A percentile compares a stretch with the other conserved stretches of the same genome.
These are phyloP conservation scores for Drosera spatulata DNA, from an alignment of 179 eudicot species.

Conservation along the genomic window DNA sequence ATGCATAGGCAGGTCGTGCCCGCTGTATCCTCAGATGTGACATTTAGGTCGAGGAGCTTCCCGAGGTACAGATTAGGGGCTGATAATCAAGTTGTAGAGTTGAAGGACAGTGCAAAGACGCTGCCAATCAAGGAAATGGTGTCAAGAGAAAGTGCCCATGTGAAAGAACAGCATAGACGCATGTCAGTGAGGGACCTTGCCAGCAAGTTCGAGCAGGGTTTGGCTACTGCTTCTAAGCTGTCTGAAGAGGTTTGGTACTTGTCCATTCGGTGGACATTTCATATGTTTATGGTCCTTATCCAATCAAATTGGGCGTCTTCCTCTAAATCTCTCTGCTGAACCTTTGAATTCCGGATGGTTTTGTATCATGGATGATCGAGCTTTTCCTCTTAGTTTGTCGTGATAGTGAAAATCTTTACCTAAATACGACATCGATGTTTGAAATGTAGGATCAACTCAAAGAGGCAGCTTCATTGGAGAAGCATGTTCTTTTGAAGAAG, in stretches of 20 bases:
- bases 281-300: background rate
- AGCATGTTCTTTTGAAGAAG: slow-evolving; percentile 88
- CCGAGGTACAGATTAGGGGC: slow-evolving; percentile 76
- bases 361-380: too few species aligned
- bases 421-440: background rate
- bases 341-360: too few species aligned
- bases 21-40: slow-evolving; percentile 74
- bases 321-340: too few species aligned
- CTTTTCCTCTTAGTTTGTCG: background rate
- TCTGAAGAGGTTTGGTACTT: slow-evolving; percentile 66
- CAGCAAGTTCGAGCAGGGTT: slow-evolving; percentile 86
- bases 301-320: too few species aligned
- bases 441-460: slow-evolving; percentile 64
- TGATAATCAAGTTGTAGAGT: slow-evolving; percentile 59
- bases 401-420: background rate
- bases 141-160: slow-evolving; percentile 63
- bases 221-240: slow-evolving; percentile 91
- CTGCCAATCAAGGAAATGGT: slow-evolving; percentile 68
- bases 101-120: slow-evolving; percentile 41
- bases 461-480: slow-evolving; percentile 89
- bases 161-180: slow-evolving; percentile 81
- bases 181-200: slow-evolving; percentile 94
- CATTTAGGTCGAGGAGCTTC: slow-evolving; percentile 59
- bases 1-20: slow-evolving; percentile 48
- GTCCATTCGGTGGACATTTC: background rate